Evolutionary conservation across 345 rosid genomes (phyloP).

Genomic region (Bretschneidera sinensis): DNA sequence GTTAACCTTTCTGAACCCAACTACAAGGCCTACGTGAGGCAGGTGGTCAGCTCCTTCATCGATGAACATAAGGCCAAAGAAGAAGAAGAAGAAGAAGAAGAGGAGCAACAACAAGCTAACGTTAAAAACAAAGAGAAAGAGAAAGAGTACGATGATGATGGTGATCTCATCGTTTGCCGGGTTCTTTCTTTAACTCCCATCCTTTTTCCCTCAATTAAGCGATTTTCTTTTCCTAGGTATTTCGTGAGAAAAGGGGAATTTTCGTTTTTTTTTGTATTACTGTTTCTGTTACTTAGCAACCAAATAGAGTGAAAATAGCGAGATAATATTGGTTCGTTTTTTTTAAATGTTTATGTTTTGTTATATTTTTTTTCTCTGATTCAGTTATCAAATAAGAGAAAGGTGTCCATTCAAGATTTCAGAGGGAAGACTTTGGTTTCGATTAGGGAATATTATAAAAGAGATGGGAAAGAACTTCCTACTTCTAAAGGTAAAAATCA

Average conservation of each 20-base stretch:
- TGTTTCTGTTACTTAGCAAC: not conserved
- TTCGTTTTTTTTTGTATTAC: not conserved
- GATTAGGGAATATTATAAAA: conserved; percentile 70
- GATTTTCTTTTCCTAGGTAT: not conserved
- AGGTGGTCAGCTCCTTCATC: conserved; percentile 60
- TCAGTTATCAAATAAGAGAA: conserved; percentile 71
- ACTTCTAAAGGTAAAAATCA: conserved; percentile 55
- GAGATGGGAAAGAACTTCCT: conserved; percentile 90
- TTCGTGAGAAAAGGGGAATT: not conserved
- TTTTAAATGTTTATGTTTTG: not conserved
- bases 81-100: conserved; percentile 5
- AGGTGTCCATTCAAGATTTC: conserved; percentile 83
- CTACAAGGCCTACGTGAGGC: conserved; percentile 55
- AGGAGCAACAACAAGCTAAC: conserved; percentile 18
- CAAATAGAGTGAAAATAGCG: not conserved
- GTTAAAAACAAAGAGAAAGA: conserved; percentile 17
- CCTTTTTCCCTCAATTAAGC: not conserved
- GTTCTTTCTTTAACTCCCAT: conserved; percentile 21
- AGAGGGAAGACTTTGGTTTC: conserved; percentile 74
- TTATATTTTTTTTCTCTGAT: not conserved
- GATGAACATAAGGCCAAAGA: conserved; percentile 41
- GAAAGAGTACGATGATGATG: conserved; percentile 67
- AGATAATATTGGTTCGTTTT: too few species aligned
- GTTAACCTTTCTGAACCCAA: conserved; percentile 63
- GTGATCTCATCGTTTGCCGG: conserved; percentile 75